Percentiles rank a stretch among this genome's conserved stretches.
These are phyloP conservation scores for Kappamyces sp. DNA, from an alignment of 192 early-diverging fungal species.

Conservation along the genomic window DNA sequence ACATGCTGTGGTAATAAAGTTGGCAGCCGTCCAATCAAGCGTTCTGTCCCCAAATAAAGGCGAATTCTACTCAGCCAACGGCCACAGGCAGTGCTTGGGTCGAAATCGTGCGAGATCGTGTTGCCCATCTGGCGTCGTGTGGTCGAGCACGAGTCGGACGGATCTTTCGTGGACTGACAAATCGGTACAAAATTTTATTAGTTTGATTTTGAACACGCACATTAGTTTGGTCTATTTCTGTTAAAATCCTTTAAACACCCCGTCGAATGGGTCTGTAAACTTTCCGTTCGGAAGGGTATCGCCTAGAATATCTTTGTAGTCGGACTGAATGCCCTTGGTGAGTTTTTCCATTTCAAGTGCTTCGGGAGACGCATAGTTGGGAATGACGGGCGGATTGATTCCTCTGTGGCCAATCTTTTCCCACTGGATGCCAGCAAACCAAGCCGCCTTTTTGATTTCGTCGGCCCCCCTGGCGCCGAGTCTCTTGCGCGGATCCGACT, in stretches of 20 bases:
- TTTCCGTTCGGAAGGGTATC: conserved; percentile 11
- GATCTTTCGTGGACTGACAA: neutral
- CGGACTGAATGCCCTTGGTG: conserved; percentile 8
- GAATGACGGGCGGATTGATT: conserved; percentile 47
- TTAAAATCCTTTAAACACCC: conserved; percentile 18
- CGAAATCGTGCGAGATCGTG: neutral
- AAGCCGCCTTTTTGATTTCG: conserved; percentile 61
- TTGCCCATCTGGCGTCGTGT: neutral
- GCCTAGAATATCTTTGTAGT: conserved; percentile 14
- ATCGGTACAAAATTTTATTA: neutral
- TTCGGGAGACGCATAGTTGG: conserved; percentile 24
- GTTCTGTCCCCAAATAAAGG: neutral
- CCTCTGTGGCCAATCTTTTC: conserved; percentile 40
- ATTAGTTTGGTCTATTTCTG: conserved; percentile 2
- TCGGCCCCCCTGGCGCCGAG: conserved; percentile 40
- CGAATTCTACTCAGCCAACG: neutral
- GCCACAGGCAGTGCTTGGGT: neutral
- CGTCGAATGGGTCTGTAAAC: conserved; percentile 7
- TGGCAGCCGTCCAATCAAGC: neutral
- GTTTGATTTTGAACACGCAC: neutral
- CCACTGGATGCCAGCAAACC: conserved; percentile 64
- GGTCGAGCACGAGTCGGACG: neutral
- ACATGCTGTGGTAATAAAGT: conserved; percentile 38
- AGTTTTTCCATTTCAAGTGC: conserved; percentile 17
- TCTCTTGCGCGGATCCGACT: conserved; percentile 33